Evolutionary conservation across 306 rosid genomes (phyloP).

Genomic region (Fragaria iinumae): DNA sequence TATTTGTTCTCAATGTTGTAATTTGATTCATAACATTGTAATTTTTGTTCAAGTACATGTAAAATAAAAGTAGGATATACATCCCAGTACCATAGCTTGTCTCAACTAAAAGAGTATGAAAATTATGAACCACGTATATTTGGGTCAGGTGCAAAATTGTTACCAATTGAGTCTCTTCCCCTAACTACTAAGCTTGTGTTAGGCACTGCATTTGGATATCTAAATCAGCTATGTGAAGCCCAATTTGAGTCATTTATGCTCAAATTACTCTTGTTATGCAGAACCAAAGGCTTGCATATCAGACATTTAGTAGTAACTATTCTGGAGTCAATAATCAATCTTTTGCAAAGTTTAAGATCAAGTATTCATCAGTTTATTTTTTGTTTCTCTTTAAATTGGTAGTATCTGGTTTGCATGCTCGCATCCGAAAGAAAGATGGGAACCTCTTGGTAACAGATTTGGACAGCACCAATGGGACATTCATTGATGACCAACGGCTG

Average conservation of each 20-base stretch:
- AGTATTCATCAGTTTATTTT: background rate
- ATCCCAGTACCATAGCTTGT: too few species aligned
- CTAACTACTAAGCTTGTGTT: background rate
- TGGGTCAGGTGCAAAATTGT: background rate
- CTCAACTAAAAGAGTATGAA: background rate
- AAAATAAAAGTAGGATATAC: too few species aligned
- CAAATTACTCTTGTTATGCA: background rate
- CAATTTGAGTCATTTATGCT: background rate
- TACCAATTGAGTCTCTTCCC: background rate
- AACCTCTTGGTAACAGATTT: slow-evolving; percentile 74
- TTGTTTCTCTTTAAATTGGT: slow-evolving; percentile 7
- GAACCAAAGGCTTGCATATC: background rate
- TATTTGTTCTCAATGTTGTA: too few species aligned
- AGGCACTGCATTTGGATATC: background rate
- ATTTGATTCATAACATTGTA: too few species aligned
- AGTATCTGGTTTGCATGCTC: slow-evolving; percentile 83
- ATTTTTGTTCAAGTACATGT: too few species aligned
- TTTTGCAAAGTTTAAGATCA: background rate
- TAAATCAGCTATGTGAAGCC: background rate
- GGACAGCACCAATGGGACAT: slow-evolving; percentile 95
- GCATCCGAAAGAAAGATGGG: slow-evolving; percentile 61
- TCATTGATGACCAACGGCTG: slow-evolving; percentile 62
- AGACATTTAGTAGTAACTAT: background rate
- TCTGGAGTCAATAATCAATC: background rate
- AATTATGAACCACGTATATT: background rate